Evolutionary conservation across 2,329 filamentous ascomycete genomes (phyloP), one percentile per base, ranked within the genome.

Genomic region (Juglanconis oblonga): DNA sequence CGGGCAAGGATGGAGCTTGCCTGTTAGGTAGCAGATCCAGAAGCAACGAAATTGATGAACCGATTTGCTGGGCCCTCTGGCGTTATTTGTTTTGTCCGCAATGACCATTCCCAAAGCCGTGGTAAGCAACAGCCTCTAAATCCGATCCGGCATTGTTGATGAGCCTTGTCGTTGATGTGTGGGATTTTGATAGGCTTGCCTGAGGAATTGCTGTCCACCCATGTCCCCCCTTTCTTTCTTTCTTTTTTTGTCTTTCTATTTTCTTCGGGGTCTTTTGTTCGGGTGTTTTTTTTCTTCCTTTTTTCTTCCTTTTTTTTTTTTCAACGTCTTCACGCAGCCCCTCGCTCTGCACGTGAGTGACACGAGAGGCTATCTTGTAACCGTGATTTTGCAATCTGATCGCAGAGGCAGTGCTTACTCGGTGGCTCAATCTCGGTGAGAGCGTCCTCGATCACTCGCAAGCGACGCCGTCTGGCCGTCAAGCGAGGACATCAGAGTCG

Each of bases 281-380:
- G 17, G 17, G 17, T 17, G 17, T 1, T 17, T 17, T 17, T 17
- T 17, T 17, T 17, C 2, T 17, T 17, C 17, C 17, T 17, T 17
- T 17, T 24, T 24, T 24, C 2, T 24, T 24, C 2, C 24, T 0
- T 24, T 24, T 24, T 24, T 24, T 55, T n/a, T 45, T 55, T 55
- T 47, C 38, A 45, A 45, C 35, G 45, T 35, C 52, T 44, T 47
- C 51, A 55, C 4, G 57, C 57, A 55, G 50, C 57, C 57, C 57
- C 45, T 55, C 52, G 57, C 45, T 10, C 17, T 55, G 35, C 33
- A 48, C 49, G 33, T 24, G 24, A 24, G 24, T 24, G 24, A 24
- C 24, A 24, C 24, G 24, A 24, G 24, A 24, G 24, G 24, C 24
- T 24, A 10, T 42, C 38, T 42, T 11, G 38, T 13, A 14, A 42